A percentile compares a stretch with the other conserved stretches of the same genome.
Conservation (phyloP, 495 filamentous ascomycete genomes). For the Hypoxylon fuscum region DNA sequence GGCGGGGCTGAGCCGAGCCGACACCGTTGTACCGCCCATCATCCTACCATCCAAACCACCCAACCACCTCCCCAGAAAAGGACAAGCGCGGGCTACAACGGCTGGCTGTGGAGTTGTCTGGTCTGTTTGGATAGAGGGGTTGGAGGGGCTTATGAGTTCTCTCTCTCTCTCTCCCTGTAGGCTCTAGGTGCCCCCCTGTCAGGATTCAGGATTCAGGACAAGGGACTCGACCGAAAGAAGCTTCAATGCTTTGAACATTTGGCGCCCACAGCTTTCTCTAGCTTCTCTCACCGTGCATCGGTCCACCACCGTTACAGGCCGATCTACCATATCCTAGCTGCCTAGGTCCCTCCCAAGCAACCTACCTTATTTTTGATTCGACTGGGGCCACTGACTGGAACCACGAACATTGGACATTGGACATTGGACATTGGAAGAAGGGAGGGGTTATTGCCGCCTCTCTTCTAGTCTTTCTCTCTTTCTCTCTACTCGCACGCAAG, state of each 20-base stretch:
- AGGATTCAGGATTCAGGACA: constrained; percentile 20
- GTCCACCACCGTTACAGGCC: constrained; percentile 18
- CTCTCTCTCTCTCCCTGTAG: background rate
- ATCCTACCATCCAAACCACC: no score
- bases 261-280: constrained; percentile 34
- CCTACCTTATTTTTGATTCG: constrained; percentile 2
- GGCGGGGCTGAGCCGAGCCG: constrained; percentile 35
- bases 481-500: constrained; percentile 20
- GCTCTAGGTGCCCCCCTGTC: constrained; percentile 1
- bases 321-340: constrained; percentile 14
- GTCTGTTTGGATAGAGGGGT: constrained; percentile 30
- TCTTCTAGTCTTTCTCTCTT: no score
- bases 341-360: constrained; percentile 9
- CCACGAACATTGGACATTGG: constrained; percentile 25
- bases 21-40: no score
- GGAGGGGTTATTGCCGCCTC: constrained; percentile 26
- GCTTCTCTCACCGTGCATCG: constrained; percentile 27
- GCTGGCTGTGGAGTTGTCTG: constrained; percentile 13
- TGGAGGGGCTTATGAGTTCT: constrained; percentile 2
- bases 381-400: constrained; percentile 29
- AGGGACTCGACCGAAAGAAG: constrained; percentile 33
- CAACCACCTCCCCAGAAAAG: constrained; percentile 2
- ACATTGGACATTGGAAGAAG: no score
- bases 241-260: constrained; percentile 29
- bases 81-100: constrained; percentile 10